phyloP scores from a whole-genome alignment of 1,139 yeast genomes.

The Taphrina flavorubra region DNA sequence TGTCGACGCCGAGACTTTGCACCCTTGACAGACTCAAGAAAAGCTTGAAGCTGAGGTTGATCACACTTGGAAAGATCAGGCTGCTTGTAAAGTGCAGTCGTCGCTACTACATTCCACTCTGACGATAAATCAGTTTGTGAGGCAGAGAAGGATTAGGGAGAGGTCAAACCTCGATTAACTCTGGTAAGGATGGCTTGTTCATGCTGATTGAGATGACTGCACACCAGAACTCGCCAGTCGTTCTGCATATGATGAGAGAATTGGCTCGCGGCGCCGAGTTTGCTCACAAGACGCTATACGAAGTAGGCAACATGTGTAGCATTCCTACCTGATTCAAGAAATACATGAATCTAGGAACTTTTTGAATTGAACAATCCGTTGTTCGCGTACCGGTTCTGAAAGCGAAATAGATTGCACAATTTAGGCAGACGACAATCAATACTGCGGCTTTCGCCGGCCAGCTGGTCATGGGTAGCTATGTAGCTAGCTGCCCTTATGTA shows the following conservation, averaged over 20 bases:
- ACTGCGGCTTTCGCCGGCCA: no score
- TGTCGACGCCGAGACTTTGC: constrained; percentile 9
- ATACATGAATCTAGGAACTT: no score
- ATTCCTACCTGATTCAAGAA: no score
- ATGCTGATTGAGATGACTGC: background rate
- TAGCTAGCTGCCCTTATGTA: no score
- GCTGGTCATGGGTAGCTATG: no score
- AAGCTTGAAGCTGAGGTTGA: background rate
- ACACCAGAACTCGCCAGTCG: constrained; percentile 19
- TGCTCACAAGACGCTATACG: no score
- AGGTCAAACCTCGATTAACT: constrained; percentile 4
- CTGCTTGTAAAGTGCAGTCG: background rate
- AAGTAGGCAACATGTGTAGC: no score
- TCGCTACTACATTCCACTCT: constrained; percentile 11
- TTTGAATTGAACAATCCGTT: no score
- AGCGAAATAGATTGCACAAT: no score
- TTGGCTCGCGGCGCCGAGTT: background rate
- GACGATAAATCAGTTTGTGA: background rate
- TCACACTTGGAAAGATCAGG: constrained; percentile 23
- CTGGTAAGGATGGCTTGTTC: constrained; percentile 4
- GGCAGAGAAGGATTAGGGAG: background rate
- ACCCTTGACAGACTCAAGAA: background rate
- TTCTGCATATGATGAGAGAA: background rate
- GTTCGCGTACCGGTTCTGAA: no score
- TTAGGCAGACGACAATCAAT: no score